Conservation (phyloP, 2,329 filamentous ascomycete genomes). For the Coniella lustricola region DNA sequence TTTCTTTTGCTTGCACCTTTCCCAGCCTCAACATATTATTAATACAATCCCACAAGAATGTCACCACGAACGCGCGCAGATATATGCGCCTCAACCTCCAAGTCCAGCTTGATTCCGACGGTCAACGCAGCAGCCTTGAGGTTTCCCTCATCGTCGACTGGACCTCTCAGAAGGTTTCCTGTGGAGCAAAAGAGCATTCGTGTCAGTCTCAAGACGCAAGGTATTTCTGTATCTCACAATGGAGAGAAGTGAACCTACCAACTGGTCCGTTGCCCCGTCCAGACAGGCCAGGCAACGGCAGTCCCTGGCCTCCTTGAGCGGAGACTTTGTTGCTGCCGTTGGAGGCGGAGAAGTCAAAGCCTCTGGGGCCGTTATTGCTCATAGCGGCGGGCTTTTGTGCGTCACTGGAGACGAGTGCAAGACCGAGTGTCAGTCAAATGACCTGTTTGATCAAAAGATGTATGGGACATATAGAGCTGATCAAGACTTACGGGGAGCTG, state of each 20-base stretch:
- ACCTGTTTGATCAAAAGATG: no score
- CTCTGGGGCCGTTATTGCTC: neutral
- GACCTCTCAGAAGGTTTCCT: constrained; percentile 50
- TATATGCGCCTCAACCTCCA: constrained; percentile 57
- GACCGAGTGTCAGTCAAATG: neutral
- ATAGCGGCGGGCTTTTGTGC: constrained; percentile 9
- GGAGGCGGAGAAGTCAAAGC: constrained; percentile 3
- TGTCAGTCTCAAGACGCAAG: no score
- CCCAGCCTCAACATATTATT: neutral
- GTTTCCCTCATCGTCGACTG: constrained; percentile 50
- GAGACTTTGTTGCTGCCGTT: neutral
- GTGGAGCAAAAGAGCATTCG: neutral
- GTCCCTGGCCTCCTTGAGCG: neutral
- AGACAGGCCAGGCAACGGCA: constrained; percentile 8
- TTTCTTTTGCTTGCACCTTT: no score
- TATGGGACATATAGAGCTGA: neutral
- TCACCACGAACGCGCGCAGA: constrained; percentile 54
- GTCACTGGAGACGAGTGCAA: neutral
- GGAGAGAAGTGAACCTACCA: constrained; percentile 1
- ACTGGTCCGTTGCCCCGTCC: constrained; percentile 3
- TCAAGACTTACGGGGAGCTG: constrained; percentile 8
- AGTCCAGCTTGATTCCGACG: constrained; percentile 55
- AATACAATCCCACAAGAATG: constrained; percentile 52
- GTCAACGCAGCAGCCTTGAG: constrained; percentile 51
- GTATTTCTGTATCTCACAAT: no score